Evolutionary conservation across 352 stramenopile species (phyloP).

Genomic region (Halophytophthora batemanensis): DNA sequence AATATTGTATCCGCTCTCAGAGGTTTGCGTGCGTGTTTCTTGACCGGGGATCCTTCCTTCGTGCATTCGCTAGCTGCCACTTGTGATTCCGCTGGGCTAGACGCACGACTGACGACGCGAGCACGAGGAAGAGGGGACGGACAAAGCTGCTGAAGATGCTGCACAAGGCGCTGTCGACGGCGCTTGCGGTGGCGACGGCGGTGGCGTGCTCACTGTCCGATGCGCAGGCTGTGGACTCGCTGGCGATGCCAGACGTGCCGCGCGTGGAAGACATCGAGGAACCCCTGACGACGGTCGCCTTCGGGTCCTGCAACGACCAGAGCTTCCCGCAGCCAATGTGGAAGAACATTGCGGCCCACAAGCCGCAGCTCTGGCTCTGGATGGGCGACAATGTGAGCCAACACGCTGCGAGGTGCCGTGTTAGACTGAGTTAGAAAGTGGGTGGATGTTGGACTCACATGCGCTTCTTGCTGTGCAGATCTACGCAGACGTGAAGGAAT

Average conservation of each 20-base stretch:
- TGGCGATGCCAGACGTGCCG: conserved; percentile 13
- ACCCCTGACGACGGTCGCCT: conserved; percentile 57
- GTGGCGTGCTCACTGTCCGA: conserved; percentile 16
- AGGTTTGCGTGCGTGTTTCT: background rate
- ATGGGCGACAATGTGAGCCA: conserved; percentile 80
- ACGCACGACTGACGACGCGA: background rate
- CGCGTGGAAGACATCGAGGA: conserved; percentile 44
- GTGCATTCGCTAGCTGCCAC: background rate
- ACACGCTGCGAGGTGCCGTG: conserved; percentile 1
- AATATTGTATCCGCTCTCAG: background rate
- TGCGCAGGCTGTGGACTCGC: conserved; percentile 3
- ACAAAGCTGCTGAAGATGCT: conserved; percentile 1
- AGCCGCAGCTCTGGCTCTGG: conserved; percentile 82
- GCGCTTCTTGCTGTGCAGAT: conserved; percentile 35
- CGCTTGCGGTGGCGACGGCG: conserved; percentile 8
- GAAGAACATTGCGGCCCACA: conserved; percentile 47
- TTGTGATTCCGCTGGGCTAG: background rate
- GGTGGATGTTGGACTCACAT: conserved; percentile 4
- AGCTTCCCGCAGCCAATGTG: conserved; percentile 81
- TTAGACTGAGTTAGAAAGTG: background rate
- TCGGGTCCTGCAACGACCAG: conserved; percentile 88
- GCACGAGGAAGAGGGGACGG: background rate
- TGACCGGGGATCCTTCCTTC: background rate
- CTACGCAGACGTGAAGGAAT: conserved; percentile 69
- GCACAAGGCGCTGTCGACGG: conserved; percentile 6